phyloP scores from a whole-genome alignment of 345 rosid genomes.

The Leavenworthia alabamica region DNA sequence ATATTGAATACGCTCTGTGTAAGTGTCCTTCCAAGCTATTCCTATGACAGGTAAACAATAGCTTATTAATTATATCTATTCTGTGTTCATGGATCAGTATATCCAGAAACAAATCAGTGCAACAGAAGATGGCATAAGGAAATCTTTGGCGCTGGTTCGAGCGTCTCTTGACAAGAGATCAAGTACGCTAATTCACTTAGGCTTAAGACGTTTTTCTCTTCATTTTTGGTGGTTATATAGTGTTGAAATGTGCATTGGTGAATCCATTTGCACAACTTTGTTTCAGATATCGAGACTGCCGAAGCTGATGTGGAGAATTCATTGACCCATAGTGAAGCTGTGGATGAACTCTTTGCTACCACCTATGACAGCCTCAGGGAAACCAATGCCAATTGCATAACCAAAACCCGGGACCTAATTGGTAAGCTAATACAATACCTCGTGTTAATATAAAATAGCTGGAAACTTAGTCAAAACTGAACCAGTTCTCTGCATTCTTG shows the following conservation, averaged over 20 bases:
- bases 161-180: constrained; percentile 33
- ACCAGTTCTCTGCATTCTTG: not conserved
- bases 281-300: constrained; percentile 36
- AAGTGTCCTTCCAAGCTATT: constrained; percentile 22
- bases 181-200: constrained; percentile 20
- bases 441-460: not conserved
- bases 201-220: constrained; percentile 32
- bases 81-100: constrained; percentile 46
- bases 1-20: constrained; percentile 89
- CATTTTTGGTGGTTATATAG: not conserved
- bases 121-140: constrained; percentile 71
- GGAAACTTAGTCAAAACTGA: not conserved
- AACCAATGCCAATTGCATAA: constrained; percentile 46
- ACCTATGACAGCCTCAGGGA: constrained; percentile 69
- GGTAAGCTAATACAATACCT: constrained; percentile 47
- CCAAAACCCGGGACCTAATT: constrained; percentile 52
- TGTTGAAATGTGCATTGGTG: constrained; percentile 2
- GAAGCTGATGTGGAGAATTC: constrained; percentile 45
- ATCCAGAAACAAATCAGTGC: constrained; percentile 62
- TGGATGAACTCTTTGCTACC: constrained; percentile 75
- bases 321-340: constrained; percentile 52
- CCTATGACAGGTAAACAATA: not conserved
- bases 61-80: not conserved
- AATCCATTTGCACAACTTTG: not conserved
- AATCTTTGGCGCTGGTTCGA: constrained; percentile 56